Conservation (phyloP, 805 yeast species). For the Metschnikowia rubicola region DNA sequence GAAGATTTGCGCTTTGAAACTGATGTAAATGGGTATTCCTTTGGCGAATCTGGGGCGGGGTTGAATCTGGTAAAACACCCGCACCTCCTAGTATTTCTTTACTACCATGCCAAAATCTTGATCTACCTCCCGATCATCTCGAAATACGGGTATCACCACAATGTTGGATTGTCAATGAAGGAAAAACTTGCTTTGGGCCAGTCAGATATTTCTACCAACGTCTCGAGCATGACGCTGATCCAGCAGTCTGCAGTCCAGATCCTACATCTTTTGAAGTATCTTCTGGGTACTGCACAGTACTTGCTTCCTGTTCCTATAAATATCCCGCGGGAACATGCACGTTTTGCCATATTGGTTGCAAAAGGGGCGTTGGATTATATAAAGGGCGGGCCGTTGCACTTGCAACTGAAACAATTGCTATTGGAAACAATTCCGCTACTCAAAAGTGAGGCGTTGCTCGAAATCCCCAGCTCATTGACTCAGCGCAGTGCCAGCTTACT, state of each 20-base stretch:
- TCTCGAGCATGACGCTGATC: constrained; percentile 60
- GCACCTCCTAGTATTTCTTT: constrained; percentile 47
- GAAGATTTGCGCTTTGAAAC: constrained; percentile 56
- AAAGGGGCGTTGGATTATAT: constrained; percentile 78
- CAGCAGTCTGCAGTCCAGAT: constrained; percentile 68
- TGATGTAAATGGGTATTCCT: constrained; percentile 53
- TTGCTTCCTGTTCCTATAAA: constrained; percentile 64
- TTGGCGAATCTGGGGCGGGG: constrained; percentile 21
- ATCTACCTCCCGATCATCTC: constrained; percentile 42
- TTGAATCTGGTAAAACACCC: constrained; percentile 31
- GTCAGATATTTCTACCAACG: constrained; percentile 26
- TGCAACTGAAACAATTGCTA: constrained; percentile 60
- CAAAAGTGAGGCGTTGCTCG: constrained; percentile 47
- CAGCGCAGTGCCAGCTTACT: constrained; percentile 51
- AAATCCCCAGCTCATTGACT: constrained; percentile 52
- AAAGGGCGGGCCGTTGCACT: constrained; percentile 76
- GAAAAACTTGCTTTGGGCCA: constrained; percentile 38
- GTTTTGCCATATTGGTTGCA: constrained; percentile 63
- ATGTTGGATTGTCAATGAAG: constrained; percentile 39
- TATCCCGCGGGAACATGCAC: constrained; percentile 56
- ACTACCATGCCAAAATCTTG: constrained; percentile 41
- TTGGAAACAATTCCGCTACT: constrained; percentile 48
- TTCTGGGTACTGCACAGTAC: constrained; percentile 35
- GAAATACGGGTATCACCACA: constrained; percentile 39
- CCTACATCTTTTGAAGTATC: constrained; percentile 46